These are phyloP conservation scores for Solioccasus polychromus DNA, from an alignment of 768 basidiomycete species.

Conservation along the genomic window DNA sequence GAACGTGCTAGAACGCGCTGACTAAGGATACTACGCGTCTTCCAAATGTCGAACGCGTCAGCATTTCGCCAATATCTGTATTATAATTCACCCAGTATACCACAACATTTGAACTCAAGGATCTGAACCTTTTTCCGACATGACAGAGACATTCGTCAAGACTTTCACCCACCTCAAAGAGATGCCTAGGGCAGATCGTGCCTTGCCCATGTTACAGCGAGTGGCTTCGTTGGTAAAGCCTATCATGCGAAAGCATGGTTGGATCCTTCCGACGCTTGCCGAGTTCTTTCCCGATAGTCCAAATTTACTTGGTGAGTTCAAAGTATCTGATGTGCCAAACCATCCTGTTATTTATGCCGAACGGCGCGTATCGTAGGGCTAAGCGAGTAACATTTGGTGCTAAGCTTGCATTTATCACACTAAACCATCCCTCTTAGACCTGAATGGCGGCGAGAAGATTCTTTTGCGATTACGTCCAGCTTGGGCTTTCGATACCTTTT, in stretches of 20 bases:
- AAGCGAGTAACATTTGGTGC: slow-evolving; percentile 30
- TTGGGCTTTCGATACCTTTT: slow-evolving; percentile 64
- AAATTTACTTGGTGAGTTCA: slow-evolving; percentile 65
- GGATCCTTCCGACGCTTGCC: slow-evolving; percentile 76
- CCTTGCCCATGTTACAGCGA: slow-evolving; percentile 63
- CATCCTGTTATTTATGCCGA: slow-evolving; percentile 6
- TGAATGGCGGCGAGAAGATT: slow-evolving; percentile 81
- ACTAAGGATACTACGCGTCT: slow-evolving; percentile 12
- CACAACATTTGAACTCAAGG: too few relatives aligned
- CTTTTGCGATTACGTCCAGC: slow-evolving; percentile 76
- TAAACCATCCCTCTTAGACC: slow-evolving; percentile 42
- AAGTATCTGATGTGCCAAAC: background rate
- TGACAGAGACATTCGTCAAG: slow-evolving; percentile 59
- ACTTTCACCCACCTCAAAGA: slow-evolving; percentile 72
- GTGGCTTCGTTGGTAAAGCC: slow-evolving; percentile 85
- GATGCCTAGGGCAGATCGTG: slow-evolving; percentile 62
- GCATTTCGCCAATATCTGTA: background rate
- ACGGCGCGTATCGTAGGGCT: slow-evolving; percentile 26
- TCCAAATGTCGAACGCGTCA: background rate
- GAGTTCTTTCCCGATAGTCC: slow-evolving; percentile 83
- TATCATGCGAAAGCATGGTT: slow-evolving; percentile 84
- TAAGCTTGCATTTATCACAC: background rate
- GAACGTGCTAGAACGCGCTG: background rate
- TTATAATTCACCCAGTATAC: too few relatives aligned
- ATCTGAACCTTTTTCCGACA: slow-evolving; percentile 19